Evolutionary conservation across 768 basidiomycete species (phyloP).

Genomic region (Pisolithus albus): DNA sequence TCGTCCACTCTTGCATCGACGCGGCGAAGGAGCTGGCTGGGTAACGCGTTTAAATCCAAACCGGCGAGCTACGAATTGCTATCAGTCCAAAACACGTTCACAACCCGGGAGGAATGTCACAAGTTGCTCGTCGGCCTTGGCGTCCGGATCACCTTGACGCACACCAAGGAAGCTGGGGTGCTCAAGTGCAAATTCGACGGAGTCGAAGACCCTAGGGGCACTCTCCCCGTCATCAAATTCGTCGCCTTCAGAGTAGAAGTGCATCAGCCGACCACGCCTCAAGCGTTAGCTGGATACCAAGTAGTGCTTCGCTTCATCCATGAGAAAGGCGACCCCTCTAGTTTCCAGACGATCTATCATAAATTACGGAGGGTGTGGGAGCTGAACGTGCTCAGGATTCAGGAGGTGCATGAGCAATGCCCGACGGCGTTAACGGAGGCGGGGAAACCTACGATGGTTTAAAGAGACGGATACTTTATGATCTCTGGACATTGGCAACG

Average conservation of each 20-base stretch:
- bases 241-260: conserved; percentile 84
- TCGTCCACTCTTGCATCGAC: conserved; percentile 40
- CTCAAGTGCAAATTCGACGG: conserved; percentile 78
- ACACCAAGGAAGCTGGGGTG: conserved; percentile 54
- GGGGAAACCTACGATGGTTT: too few species aligned
- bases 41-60: conserved; percentile 82
- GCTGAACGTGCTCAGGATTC: conserved; percentile 36
- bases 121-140: conserved; percentile 67
- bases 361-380: conserved; percentile 67
- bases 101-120: conserved; percentile 68
- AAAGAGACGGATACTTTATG: too few species aligned
- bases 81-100: conserved; percentile 52
- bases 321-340: conserved; percentile 83
- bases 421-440: too few species aligned
- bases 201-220: conserved; percentile 46
- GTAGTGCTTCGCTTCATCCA: conserved; percentile 63
- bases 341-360: conserved; percentile 68
- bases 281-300: conserved; percentile 41
- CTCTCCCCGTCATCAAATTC: conserved; percentile 53
- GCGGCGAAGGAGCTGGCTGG: conserved; percentile 70
- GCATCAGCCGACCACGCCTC: conserved; percentile 34
- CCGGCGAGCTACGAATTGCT: conserved; percentile 52
- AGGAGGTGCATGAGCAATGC: neutral
- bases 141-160: conserved; percentile 58
- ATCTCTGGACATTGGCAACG: too few species aligned